phyloP scores from a whole-genome alignment of 176 grass and related monocot species.

The Sorghum bicolor region Sorghum_bicolor_NCBIv3 NC_012872.2:63797501-63798000 shows the following conservation, averaged over 20 bases:
- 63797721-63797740: constrained; percentile 49
- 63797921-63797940: constrained; percentile 71
- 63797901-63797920: constrained; percentile 57
- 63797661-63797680: constrained; percentile 93
- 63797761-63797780: constrained; percentile 77
- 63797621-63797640: constrained; percentile 79
- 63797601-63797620: constrained; percentile 78
- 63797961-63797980: constrained; percentile 77
- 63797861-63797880: constrained; percentile 30
- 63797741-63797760: constrained; percentile 79
- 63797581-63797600: constrained; percentile 78
- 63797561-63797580: constrained; percentile 75
- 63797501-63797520: background rate
- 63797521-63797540: constrained; percentile 43
- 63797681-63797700: constrained; percentile 59
- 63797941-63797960: constrained; percentile 64
- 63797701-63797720: constrained; percentile 72
- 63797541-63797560: constrained; percentile 58
- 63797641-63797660: constrained; percentile 70
- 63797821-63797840: constrained; percentile 20
- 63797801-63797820: constrained; percentile 18
- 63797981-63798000: constrained; percentile 78
- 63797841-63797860: constrained; percentile 28
- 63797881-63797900: constrained; percentile 37
- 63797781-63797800: constrained; percentile 31